Conservation (phyloP, 2,329 filamentous ascomycete genomes). For the Aschersonia sp. region DNA sequence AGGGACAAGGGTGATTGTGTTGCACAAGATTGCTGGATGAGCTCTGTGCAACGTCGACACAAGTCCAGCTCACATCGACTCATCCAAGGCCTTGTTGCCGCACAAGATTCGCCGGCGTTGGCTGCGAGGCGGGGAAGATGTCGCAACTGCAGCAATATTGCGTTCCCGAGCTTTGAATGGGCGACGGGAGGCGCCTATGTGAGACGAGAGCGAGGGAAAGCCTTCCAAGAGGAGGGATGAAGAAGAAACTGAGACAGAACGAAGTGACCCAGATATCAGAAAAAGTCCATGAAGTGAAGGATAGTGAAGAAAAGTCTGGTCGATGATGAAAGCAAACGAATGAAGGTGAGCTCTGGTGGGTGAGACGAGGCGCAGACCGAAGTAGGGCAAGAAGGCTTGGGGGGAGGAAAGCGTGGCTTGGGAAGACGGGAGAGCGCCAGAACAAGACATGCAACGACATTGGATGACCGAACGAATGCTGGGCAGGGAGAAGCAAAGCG, state of each 20-base stretch:
- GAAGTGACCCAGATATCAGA: not conserved
- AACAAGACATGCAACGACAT: not conserved
- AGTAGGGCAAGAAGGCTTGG: not conserved
- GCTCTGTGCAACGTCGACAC: not conserved
- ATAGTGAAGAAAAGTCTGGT: not conserved
- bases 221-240: too few species aligned
- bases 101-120: too few species aligned
- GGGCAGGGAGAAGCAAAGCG: not conserved
- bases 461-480: not conserved
- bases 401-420: not conserved
- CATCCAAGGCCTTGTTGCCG: too few species aligned
- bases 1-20: too few species aligned
- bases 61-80: conserved; percentile 1
- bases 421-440: not conserved
- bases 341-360: not conserved
- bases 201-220: too few species aligned
- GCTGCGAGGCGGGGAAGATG: too few species aligned
- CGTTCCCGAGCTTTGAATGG: too few species aligned
- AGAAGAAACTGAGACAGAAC: not conserved
- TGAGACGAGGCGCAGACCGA: not conserved
- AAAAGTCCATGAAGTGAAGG: not conserved
- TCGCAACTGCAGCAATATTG: too few species aligned
- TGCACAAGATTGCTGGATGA: too few species aligned
- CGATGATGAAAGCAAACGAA: not conserved
- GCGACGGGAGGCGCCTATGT: too few species aligned